These are phyloP conservation scores for Leccinellum luteum DNA, from an alignment of 768 basidiomycete genomes.

Conservation along the genomic window DNA sequence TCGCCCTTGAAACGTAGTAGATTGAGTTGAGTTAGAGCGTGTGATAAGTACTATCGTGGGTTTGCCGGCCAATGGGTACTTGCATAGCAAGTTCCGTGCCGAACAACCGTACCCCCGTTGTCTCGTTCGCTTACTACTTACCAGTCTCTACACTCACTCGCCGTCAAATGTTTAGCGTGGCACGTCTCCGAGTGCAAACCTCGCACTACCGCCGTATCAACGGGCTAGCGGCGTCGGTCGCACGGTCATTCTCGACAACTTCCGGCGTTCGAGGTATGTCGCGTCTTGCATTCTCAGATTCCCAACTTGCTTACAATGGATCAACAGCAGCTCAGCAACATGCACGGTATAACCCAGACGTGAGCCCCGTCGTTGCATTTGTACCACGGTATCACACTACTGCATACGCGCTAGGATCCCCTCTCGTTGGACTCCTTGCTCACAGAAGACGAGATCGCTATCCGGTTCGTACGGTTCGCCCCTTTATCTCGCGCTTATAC, in stretches of 20 bases:
- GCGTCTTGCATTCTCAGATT: neutral
- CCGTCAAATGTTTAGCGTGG: neutral
- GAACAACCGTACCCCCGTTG: neutral
- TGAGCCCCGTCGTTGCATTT: slow-evolving; percentile 6
- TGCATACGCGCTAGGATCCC: slow-evolving; percentile 61
- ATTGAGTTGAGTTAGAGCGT: neutral
- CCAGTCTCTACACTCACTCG: neutral
- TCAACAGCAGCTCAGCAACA: slow-evolving; percentile 16
- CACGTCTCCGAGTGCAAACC: slow-evolving; percentile 3
- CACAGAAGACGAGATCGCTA: slow-evolving; percentile 86
- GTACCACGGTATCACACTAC: slow-evolving; percentile 4
- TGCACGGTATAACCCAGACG: slow-evolving; percentile 21
- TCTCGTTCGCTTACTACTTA: neutral
- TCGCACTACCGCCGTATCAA: slow-evolving; percentile 8
- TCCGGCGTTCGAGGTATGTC: slow-evolving; percentile 17
- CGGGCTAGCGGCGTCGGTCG: neutral
- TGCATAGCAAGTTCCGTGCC: slow-evolving; percentile 18
- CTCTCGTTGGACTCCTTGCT: slow-evolving; percentile 74
- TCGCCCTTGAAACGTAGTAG: neutral
- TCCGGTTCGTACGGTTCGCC: slow-evolving; percentile 54
- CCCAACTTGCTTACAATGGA: neutral
- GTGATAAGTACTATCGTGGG: neutral
- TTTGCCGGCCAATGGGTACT: no score
- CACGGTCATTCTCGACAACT: slow-evolving; percentile 24
- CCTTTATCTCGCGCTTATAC: neutral